These are phyloP conservation scores for Madurella mycetomatis DNA, from an alignment of 2,329 filamentous ascomycete species.

Conservation along the genomic window DNA sequence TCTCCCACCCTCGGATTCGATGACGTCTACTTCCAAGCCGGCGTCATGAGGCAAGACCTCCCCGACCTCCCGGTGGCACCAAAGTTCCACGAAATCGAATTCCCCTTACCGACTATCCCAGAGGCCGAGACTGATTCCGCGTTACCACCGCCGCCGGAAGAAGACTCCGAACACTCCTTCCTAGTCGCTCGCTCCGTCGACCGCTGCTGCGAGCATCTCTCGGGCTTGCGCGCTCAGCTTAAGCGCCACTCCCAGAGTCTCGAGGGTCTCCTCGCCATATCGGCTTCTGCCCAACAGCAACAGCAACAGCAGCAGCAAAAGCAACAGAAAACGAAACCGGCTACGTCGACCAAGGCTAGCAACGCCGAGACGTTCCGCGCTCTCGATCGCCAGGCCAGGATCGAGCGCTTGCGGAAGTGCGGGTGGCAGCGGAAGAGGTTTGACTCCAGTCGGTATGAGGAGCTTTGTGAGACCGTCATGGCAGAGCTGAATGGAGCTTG, in stretches of 20 bases:
- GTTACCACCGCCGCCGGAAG: neutral
- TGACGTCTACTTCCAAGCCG: conserved; percentile 35
- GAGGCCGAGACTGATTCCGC: conserved; percentile 13
- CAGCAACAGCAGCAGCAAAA: neutral
- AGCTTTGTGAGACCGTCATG: conserved; percentile 47
- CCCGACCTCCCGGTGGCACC: conserved; percentile 26
- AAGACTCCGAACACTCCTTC: conserved; percentile 29
- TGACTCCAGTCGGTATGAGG: conserved; percentile 49
- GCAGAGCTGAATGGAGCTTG: conserved; percentile 39
- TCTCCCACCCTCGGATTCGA: conserved; percentile 57
- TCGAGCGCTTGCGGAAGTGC: conserved; percentile 49
- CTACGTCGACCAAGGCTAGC: conserved; percentile 16
- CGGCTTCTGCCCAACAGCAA: neutral
- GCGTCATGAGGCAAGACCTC: conserved; percentile 24
- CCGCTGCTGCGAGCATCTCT: conserved; percentile 47
- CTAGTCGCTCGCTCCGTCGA: conserved; percentile 42
- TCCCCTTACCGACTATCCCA: conserved; percentile 18
- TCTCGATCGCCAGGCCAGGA: conserved; percentile 46
- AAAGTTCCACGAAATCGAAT: conserved; percentile 22
- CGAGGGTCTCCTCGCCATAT: conserved; percentile 36
- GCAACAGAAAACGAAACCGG: neutral
- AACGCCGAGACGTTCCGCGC: conserved; percentile 34
- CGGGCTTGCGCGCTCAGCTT: conserved; percentile 46
- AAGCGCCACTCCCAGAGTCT: conserved; percentile 44
- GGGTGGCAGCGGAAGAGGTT: conserved; percentile 56